Evolutionary conservation across 129 eudicot genomes (phyloP).

Genomic region (Saussurea involucrata): DNA sequence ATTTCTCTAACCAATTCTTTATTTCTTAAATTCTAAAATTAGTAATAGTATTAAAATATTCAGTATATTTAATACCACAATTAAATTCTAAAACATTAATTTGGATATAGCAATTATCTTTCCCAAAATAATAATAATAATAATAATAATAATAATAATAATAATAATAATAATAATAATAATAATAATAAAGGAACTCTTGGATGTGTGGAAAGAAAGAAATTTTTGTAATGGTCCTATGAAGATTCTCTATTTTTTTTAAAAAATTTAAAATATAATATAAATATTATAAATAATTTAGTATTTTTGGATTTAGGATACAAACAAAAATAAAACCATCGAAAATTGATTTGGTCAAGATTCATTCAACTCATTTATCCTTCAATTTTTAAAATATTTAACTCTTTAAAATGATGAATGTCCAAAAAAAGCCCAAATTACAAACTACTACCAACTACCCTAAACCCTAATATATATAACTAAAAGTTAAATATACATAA

Average conservation of each 20-base stretch:
- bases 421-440: neutral
- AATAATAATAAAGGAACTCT: neutral
- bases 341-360: neutral
- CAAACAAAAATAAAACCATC: neutral
- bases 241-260: neutral
- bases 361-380: conserved; percentile 13
- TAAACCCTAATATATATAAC: neutral
- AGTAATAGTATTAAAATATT: neutral
- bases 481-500: neutral
- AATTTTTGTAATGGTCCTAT: neutral
- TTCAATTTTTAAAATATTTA: neutral
- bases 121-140: neutral
- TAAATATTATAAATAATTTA: neutral
- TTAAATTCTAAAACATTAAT: neutral
- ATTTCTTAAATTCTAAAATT: neutral
- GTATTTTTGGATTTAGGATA: neutral
- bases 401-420: neutral
- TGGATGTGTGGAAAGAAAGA: neutral
- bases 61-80: neutral
- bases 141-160: too few species aligned
- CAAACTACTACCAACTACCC: neutral
- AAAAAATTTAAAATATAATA: neutral
- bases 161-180: too few species aligned
- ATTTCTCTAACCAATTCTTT: neutral
- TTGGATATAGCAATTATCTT: neutral